phyloP scores from a whole-genome alignment of 768 basidiomycete genomes.

The Serendipita indica region DNA sequence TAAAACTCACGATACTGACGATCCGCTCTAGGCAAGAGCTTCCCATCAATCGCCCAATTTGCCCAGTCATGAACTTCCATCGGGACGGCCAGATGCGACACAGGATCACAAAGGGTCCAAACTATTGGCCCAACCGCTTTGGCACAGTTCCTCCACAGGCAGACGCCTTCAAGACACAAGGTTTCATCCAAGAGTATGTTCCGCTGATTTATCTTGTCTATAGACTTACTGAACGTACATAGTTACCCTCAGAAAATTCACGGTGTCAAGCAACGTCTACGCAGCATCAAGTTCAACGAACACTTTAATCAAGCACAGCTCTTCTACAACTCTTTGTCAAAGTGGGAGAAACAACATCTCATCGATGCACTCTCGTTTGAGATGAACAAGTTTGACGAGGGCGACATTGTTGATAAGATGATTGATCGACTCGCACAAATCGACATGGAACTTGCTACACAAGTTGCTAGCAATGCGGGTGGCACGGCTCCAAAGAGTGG shows the following conservation, averaged over 20 bases:
- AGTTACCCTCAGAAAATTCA: conserved; percentile 43
- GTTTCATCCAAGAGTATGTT: conserved; percentile 32
- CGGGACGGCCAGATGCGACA: conserved; percentile 47
- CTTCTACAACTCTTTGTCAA: conserved; percentile 68
- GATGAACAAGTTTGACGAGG: conserved; percentile 69
- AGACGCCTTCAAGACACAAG: conserved; percentile 24
- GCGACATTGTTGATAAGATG: conserved; percentile 50
- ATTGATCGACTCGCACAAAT: conserved; percentile 56
- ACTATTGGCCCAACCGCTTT: conserved; percentile 76
- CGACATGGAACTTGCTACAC: conserved; percentile 54
- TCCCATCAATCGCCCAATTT: conserved; percentile 70
- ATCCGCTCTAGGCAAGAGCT: conserved; percentile 29
- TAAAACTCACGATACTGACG: neutral
- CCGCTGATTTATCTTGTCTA: neutral
- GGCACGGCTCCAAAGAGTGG: conserved; percentile 39
- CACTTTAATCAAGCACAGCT: conserved; percentile 61
- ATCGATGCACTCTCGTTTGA: conserved; percentile 63
- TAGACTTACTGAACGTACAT: neutral
- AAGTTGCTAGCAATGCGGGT: conserved; percentile 52
- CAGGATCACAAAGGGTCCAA: conserved; percentile 42
- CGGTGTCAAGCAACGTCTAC: conserved; percentile 37
- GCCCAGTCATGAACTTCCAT: conserved; percentile 56
- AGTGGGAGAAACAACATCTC: conserved; percentile 58
- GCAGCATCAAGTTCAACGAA: conserved; percentile 49
- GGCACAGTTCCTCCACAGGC: conserved; percentile 39